Percentiles rank a stretch among this genome's conserved stretches.
phyloP scores from a whole-genome alignment of 805 yeast genomes.

The Barnettozyma sp. region DNA sequence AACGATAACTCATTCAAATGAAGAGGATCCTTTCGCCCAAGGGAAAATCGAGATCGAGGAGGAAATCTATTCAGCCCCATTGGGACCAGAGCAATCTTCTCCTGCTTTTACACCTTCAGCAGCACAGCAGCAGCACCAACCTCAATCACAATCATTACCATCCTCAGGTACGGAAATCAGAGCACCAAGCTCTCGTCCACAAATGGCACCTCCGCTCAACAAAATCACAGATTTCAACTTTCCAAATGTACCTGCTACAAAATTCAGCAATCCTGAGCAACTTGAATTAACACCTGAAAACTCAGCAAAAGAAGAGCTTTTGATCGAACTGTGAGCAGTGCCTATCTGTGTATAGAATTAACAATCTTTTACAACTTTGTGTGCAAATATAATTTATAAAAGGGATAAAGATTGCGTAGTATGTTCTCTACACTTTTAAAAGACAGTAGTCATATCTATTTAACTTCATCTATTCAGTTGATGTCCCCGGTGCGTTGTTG shows the following conservation, averaged over 20 bases:
- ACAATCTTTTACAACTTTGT: too few species aligned
- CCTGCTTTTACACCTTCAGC: constrained; percentile 10
- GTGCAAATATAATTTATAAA: too few species aligned
- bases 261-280: constrained; percentile 7
- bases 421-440: too few species aligned
- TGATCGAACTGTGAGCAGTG: constrained; percentile 30
- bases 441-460: too few species aligned
- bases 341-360: too few species aligned
- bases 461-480: constrained; percentile 3
- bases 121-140: constrained; percentile 8
- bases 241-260: constrained; percentile 35
- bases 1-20: neutral
- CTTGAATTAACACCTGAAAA: constrained; percentile 5
- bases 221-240: constrained; percentile 32
- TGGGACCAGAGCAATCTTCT: constrained; percentile 3
- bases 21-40: constrained; percentile 11
- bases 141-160: constrained; percentile 9
- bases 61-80: constrained; percentile 21
- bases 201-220: constrained; percentile 6
- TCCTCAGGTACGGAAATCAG: constrained; percentile 2
- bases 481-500: constrained; percentile 38
- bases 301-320: constrained; percentile 18
- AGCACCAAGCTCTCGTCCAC: neutral
- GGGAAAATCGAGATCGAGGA: constrained; percentile 12
- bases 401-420: too few species aligned